phyloP scores from a whole-genome alignment of 2,329 filamentous ascomycete genomes.

The Elsinoe arachidis region DNA sequence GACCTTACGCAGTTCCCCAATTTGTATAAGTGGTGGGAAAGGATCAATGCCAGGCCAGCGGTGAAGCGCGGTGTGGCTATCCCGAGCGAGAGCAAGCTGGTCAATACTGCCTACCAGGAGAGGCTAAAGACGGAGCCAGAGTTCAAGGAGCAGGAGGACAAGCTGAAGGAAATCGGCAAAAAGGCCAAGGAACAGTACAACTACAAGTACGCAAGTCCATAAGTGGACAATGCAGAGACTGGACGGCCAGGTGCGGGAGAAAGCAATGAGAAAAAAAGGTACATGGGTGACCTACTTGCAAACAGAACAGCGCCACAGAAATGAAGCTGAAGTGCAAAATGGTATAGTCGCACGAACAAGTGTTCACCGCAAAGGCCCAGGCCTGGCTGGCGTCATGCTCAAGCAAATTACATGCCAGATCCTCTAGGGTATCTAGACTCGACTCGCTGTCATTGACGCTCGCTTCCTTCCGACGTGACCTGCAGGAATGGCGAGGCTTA shows the following conservation, averaged over 20 bases:
- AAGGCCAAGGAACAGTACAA: conserved; percentile 39
- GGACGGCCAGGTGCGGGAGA: not conserved
- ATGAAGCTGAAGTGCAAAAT: conserved; percentile 7
- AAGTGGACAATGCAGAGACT: not conserved
- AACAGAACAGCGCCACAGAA: conserved; percentile 1
- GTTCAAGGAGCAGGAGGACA: conserved; percentile 38
- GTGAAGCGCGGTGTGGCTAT: conserved; percentile 33
- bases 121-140: conserved; percentile 40
- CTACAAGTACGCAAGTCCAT: conserved; percentile 37
- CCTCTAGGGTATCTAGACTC: conserved; percentile 1
- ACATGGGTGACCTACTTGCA: not conserved
- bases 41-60: conserved; percentile 33
- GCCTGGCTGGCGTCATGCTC: not conserved
- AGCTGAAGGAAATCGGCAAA: conserved; percentile 29
- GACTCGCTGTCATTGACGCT: not conserved
- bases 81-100: conserved; percentile 30
- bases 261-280: not conserved
- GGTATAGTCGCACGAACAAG: conserved; percentile 6
- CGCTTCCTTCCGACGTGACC: conserved; percentile 6
- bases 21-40: conserved; percentile 37
- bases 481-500: conserved; percentile 7
- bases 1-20: conserved; percentile 36
- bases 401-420: conserved; percentile 7
- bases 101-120: conserved; percentile 36
- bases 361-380: conserved; percentile 1